phyloP scores from a whole-genome alignment of 441 rosid species.

The Flueggea neowawraea region DNA sequence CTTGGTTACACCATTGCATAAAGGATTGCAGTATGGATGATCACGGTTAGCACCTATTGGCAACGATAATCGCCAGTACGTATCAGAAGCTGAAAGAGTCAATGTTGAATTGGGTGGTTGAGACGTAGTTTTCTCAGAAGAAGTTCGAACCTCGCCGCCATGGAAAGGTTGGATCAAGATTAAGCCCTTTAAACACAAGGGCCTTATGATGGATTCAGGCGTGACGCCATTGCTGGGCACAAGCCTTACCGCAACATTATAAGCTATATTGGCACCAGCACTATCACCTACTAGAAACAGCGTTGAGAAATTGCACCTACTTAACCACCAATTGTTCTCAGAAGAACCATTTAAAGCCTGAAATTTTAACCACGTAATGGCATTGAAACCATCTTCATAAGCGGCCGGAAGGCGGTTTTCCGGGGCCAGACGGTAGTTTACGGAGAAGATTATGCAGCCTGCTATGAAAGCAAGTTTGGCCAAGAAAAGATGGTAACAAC shows the following conservation, averaged over 20 bases:
- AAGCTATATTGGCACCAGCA: conserved; percentile 77
- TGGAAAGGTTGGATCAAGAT: too few species aligned
- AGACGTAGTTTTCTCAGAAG: conserved; percentile 43
- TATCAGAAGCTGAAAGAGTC: conserved; percentile 55
- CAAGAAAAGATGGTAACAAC: too few species aligned
- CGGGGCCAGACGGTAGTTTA: conserved; percentile 76
- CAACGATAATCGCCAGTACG: too few species aligned
- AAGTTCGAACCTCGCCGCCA: too few species aligned
- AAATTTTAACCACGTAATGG: conserved; percentile 56
- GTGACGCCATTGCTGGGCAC: too few species aligned
- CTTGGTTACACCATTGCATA: too few species aligned
- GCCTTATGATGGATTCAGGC: too few species aligned
- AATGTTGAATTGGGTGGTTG: conserved; percentile 45
- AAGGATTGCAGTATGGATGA: too few species aligned
- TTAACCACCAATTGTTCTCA: conserved; percentile 29
- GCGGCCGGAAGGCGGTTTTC: conserved; percentile 77
- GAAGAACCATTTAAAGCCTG: conserved; percentile 14
- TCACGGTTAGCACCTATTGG: too few species aligned
- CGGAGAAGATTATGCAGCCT: conserved; percentile 54
- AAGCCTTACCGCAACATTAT: conserved; percentile 37
- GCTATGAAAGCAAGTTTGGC: conserved; percentile 38
- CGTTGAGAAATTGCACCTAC: too few species aligned
- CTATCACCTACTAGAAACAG: conserved; percentile 79
- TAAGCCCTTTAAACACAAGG: too few species aligned
- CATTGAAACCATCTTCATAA: too few species aligned